Base-by-base conservation (phyloP, 2,329 filamentous ascomycete species). In the Phialocephala subalpina region DNA sequence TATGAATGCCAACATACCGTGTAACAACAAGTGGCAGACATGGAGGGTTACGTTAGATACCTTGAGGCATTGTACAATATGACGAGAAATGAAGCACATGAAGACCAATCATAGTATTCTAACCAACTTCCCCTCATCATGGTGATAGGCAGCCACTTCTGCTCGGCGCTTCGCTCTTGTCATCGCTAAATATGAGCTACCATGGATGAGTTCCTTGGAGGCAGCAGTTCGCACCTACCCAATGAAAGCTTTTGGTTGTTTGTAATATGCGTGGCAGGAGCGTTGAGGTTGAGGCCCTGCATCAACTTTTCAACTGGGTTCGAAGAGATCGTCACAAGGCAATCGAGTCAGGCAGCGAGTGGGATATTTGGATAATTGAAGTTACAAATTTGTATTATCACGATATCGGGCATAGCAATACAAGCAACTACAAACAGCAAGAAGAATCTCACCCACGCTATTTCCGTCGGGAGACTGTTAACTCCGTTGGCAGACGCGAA, bases 1-100 rank as follows among this genome's bases (percentile, higher is more conserved):
- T 12, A 61, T 45, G 57, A 40, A 36, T 38, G 4, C 52, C 27
- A 6, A 49, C n/a, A 49, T 49, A 49, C 49, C 22, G 22, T 53
- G 49, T 53, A 29, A 14, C 45, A 53, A 53, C 25, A 53, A 18
- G 3, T 22, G 49, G 49, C 49, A 53, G 18, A 20, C 9, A 33
- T 11, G 25, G 25, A 29, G 22, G 49, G 9, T 22, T 36, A 6
- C 20, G 20, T 57, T 36, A 57, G 29, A 36, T 40, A 40, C 55
- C n/a, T 40, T 36, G n/a, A 16, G 36, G 22, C 29, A 38, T 20
- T 57, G 55, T 57, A 57, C 33, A 38, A 27, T 38, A 57, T 57
- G 35, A 57, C n/a, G 55, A 35, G 29, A 57, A 35, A 57, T 57
- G 55, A 57, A 35, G 33, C 29, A 57, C 29, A 57, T n/a, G 55